Base-by-base conservation (phyloP, 768 basidiomycete species). In the Naganishia onofrii region DNA sequence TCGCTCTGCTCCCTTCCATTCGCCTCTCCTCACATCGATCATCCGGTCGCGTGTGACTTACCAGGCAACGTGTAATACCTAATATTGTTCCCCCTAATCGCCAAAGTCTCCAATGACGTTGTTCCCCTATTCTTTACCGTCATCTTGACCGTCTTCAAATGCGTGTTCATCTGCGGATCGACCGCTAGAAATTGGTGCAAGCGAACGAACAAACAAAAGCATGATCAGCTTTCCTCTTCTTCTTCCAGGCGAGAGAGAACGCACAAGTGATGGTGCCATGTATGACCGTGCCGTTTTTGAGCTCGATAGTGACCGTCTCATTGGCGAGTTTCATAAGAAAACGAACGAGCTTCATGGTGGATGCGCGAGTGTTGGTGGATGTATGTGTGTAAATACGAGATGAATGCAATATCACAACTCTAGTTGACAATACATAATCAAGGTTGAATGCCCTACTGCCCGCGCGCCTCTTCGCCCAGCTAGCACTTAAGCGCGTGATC, bases 321-420 rank as follows among this genome's bases (percentile, higher is more conserved):
- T 97, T 97, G 86, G 96, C 95, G 84, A 99, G 83, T 86, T 98
- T 99, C 95, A 98, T 99, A 85, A 96, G 87, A 84, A 95, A 97
- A 82, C 90, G 86, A 82, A 91, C 89, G 82, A 91, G 88, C 88
- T 91, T 90, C 90, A 90, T 91, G 77, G 74, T 84, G 79, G 69
- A 67, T 76, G 51, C 12, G 32, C 53, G n/a, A 55, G 21, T 32
- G 34, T 13, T 67, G 63, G 28, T 28, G 15, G 42, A 42, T 42
- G 15, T 8, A 17, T 42, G 42, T 42, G 42, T 36, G 34, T 36
- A 42, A 10, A 42, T 42, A 15, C 15, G 8, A 17, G 42, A 10
- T 15, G 2, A 42, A 15, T 34, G 23, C n/a, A n/a, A n/a, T n/a
- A n/a, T n/a, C n/a, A n/a, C n/a, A n/a, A n/a, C n/a, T n/a, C n/a